phyloP scores from a whole-genome alignment of 1,284 basidiomycete genomes.

The Phaffia rhodozyma region DNA sequence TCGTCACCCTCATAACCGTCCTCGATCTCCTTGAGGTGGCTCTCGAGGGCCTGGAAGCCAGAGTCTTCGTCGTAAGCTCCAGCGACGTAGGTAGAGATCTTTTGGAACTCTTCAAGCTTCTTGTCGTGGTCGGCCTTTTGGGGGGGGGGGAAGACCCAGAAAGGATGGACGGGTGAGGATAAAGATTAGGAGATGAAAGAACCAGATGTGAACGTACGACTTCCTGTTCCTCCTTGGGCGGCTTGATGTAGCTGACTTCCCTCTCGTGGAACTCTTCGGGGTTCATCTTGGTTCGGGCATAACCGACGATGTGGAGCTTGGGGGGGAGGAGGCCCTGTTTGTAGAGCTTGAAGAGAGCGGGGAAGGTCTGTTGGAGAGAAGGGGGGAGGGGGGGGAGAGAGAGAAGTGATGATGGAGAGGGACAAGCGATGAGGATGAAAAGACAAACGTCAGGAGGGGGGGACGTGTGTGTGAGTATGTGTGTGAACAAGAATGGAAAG shows the following conservation, averaged over 20 bases:
- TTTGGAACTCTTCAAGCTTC: slow-evolving; percentile 69
- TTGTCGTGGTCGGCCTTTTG: slow-evolving; percentile 37
- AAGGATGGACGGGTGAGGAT: background rate
- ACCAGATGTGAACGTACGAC: slow-evolving; percentile 7
- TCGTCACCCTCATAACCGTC: slow-evolving; percentile 41
- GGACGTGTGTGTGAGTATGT: too few species aligned
- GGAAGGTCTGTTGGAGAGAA: slow-evolving; percentile 57
- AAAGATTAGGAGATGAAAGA: background rate
- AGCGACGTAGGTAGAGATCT: slow-evolving; percentile 62
- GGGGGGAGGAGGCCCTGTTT: slow-evolving; percentile 64
- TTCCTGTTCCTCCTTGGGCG: slow-evolving; percentile 44
- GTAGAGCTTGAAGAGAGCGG: slow-evolving; percentile 81
- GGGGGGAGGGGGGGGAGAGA: background rate
- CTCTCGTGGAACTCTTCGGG: slow-evolving; percentile 72
- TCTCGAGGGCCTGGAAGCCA: slow-evolving; percentile 63
- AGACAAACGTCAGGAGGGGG: background rate
- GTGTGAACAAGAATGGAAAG: background rate
- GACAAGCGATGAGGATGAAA: background rate
- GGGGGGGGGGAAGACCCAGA: slow-evolving; percentile 9
- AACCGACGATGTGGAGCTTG: slow-evolving; percentile 79
- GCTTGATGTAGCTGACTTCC: slow-evolving; percentile 70
- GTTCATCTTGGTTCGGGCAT: slow-evolving; percentile 92
- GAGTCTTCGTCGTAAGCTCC: slow-evolving; percentile 75
- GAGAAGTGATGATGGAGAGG: background rate
- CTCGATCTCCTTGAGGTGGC: slow-evolving; percentile 67